Evolutionary conservation across 2,329 filamentous ascomycete genomes (phyloP).

Genomic region (Aspergillus cejpii): DNA sequence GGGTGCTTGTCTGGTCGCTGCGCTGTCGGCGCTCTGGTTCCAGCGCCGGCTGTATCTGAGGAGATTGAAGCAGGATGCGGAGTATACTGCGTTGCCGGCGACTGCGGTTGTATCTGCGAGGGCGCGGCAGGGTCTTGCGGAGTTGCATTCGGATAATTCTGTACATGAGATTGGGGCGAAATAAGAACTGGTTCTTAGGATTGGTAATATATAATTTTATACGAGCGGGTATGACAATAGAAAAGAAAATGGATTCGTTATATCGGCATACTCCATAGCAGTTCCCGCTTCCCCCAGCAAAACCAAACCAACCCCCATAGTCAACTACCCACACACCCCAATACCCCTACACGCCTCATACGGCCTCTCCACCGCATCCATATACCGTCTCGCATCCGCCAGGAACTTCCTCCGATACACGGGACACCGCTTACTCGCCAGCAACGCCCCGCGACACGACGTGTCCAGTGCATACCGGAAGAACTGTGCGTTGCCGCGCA

Average conservation of each 20-base stretch:
- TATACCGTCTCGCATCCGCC: background rate
- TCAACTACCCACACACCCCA: background rate
- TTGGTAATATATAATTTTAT: no score
- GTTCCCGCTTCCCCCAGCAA: no score
- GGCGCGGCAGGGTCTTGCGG: no score
- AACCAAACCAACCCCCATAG: background rate
- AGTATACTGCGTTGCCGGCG: background rate
- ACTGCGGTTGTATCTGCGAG: background rate
- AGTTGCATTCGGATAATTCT: no score
- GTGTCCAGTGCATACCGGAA: conserved; percentile 1
- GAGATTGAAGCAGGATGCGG: background rate
- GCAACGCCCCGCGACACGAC: background rate
- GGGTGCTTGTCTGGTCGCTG: conserved; percentile 1
- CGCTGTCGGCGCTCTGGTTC: conserved; percentile 1
- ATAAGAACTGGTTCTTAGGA: no score
- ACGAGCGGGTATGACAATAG: no score
- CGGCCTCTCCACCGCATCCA: background rate
- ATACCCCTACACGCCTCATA: background rate
- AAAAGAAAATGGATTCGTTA: no score
- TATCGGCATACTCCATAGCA: no score
- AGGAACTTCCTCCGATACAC: background rate
- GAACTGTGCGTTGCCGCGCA: background rate
- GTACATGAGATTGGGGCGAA: no score
- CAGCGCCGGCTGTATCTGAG: conserved; percentile 2
- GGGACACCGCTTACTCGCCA: background rate